A percentile compares a stretch with the other conserved stretches of the same genome.
These are phyloP conservation scores for Elongisporangium anandrum DNA, from an alignment of 352 stramenopile genomes.

Conservation along the genomic window DNA sequence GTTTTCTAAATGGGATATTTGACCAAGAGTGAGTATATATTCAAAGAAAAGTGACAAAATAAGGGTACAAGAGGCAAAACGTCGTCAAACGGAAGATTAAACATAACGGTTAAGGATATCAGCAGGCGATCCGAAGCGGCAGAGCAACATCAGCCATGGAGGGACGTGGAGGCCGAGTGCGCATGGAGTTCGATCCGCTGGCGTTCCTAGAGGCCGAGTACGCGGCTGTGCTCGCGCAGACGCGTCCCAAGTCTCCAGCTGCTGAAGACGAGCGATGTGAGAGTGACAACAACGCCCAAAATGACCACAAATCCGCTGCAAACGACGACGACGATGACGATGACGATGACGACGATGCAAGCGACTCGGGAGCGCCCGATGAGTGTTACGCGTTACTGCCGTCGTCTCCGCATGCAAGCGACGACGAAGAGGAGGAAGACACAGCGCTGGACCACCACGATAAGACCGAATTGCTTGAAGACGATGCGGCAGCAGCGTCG, in stretches of 20 bases:
- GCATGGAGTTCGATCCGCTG: conserved; percentile 34
- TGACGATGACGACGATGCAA: conserved; percentile 16
- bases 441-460: conserved; percentile 12
- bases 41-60: no score
- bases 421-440: no score
- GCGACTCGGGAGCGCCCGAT: neutral
- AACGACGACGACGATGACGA: conserved; percentile 20
- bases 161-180: no score
- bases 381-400: conserved; percentile 20
- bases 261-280: no score
- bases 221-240: conserved; percentile 47
- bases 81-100: no score
- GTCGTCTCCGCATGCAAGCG: conserved; percentile 16
- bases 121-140: no score
- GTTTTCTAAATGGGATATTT: no score
- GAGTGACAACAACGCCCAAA: no score
- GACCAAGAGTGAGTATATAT: no score
- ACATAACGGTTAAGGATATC: no score
- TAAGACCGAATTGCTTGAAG: neutral
- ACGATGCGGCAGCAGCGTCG: neutral
- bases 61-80: no score
- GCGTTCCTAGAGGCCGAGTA: conserved; percentile 60
- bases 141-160: no score
- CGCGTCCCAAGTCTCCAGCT: neutral
- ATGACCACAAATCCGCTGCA: conserved; percentile 12